Conservation (phyloP, 208 protist genomes). For the Tetramitus jugosus region DNA sequence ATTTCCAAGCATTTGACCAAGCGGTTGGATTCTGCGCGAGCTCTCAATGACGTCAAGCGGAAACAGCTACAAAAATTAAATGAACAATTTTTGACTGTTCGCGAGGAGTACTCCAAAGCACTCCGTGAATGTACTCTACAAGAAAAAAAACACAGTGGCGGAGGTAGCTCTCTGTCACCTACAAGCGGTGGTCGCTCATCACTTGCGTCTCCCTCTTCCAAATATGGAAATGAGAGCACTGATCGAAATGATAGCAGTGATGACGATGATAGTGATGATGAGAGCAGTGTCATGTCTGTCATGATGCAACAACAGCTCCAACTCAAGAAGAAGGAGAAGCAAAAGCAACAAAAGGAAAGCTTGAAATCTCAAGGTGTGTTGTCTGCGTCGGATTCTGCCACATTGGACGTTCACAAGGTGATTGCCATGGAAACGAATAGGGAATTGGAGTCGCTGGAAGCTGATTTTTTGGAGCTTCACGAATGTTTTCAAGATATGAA, state of each 20-base stretch:
- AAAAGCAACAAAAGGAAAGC: background rate
- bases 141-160: too few species aligned
- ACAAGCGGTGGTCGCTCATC: too few species aligned
- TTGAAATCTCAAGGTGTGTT: background rate
- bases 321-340: background rate
- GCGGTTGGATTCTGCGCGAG: too few species aligned
- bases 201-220: too few species aligned
- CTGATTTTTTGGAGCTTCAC: background rate
- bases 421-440: background rate
- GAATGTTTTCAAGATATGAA: conserved; percentile 7
- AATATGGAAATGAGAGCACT: too few species aligned
- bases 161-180: too few species aligned
- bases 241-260: background rate
- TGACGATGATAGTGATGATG: background rate
- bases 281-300: background rate
- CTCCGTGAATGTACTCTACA: too few species aligned
- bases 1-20: too few species aligned
- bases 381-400: background rate
- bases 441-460: background rate
- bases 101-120: too few species aligned
- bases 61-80: too few species aligned
- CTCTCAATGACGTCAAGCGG: too few species aligned
- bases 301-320: background rate
- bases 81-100: too few species aligned
- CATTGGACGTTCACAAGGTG: background rate